Conservation (phyloP, 441 rosid species). For the Caryocar brasiliense region DNA sequence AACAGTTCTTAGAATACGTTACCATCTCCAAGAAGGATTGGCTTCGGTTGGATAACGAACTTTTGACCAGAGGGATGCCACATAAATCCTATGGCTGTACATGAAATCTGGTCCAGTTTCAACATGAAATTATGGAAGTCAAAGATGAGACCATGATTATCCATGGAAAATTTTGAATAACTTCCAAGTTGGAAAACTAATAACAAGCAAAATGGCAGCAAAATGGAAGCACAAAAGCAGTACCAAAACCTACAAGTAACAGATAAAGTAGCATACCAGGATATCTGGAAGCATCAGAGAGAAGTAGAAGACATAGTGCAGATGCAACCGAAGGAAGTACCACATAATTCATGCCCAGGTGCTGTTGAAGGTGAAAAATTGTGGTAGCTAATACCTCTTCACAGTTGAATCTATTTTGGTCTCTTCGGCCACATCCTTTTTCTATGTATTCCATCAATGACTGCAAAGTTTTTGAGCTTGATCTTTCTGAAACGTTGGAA, state of each 20-base stretch:
- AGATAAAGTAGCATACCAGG: slow-evolving; percentile 33
- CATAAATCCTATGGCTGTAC: slow-evolving; percentile 10
- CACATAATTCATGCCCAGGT: slow-evolving; percentile 31
- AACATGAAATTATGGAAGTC: slow-evolving; percentile 8
- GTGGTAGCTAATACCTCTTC: slow-evolving; percentile 39
- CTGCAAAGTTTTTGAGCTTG: slow-evolving; percentile 29
- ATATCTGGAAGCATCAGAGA: slow-evolving; percentile 21
- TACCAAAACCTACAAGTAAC: background rate
- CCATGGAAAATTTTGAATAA: background rate
- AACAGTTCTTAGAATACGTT: slow-evolving; percentile 9
- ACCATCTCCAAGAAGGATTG: slow-evolving; percentile 84
- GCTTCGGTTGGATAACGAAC: slow-evolving; percentile 61
- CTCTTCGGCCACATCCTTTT: slow-evolving; percentile 21
- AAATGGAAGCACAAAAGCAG: background rate
- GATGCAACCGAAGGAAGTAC: slow-evolving; percentile 53
- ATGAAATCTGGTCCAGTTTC: slow-evolving; percentile 20
- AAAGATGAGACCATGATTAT: background rate
- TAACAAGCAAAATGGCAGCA: background rate
- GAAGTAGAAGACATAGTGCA: slow-evolving; percentile 54
- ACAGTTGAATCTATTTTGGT: slow-evolving; percentile 13
- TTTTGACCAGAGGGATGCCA: slow-evolving; percentile 29
- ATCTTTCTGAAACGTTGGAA: slow-evolving; percentile 19
- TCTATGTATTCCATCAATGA: slow-evolving; percentile 33
- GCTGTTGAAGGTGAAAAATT: slow-evolving; percentile 56
- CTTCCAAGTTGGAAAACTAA: too few species aligned